Evolutionary conservation across 2,329 filamentous ascomycete genomes (phyloP), one percentile per base, ranked within the genome.

Genomic region (Akanthomyces uredinophilus): DNA sequence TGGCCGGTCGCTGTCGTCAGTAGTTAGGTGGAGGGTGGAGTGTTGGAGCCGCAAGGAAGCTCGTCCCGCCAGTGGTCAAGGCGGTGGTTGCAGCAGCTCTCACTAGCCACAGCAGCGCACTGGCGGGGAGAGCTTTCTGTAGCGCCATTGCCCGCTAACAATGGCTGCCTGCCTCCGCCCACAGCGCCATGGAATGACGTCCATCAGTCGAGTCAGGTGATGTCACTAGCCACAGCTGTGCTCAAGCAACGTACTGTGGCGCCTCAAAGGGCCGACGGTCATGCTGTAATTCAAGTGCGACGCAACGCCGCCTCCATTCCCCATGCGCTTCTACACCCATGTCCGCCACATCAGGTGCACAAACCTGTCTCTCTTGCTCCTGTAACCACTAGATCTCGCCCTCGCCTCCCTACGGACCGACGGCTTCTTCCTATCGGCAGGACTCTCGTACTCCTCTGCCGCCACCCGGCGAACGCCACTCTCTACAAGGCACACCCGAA

Each of bases 191-290:
- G 14, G 16, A 41, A 55, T 58, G 61, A 55, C 54, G 41, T 53
- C 54, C 46, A 16, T 37, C 24, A 29, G 62, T 64, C 63, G 68
- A 55, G 65, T 71, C 69, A 72, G 68, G 70, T 70, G 72, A 70
- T 51, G 52, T 62, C 66, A 72, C 71, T 66, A 61, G 72, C 71
- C 72, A 71, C 69, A 68, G 2, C 46, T 27, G 18, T 53, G 37
- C 37, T 49, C 20, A 44, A 44, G 35, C 37, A 53, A 51, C 22
- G 22, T 18, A 13, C 32, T 46, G 54, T 57, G 54, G 54, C 54
- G 54, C 54, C 47, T 57, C 47, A 43, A 59, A 37, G 13, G 29
- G 29, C 20, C 20, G 14, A 22, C 29, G 43, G 52, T 59, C 55
- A 59, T 59, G 55, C 46, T 60, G 55, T 50, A 51, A 49, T 54